phyloP scores from a whole-genome alignment of 1,284 basidiomycete species.

The Ustilago xerochloae region DNA sequence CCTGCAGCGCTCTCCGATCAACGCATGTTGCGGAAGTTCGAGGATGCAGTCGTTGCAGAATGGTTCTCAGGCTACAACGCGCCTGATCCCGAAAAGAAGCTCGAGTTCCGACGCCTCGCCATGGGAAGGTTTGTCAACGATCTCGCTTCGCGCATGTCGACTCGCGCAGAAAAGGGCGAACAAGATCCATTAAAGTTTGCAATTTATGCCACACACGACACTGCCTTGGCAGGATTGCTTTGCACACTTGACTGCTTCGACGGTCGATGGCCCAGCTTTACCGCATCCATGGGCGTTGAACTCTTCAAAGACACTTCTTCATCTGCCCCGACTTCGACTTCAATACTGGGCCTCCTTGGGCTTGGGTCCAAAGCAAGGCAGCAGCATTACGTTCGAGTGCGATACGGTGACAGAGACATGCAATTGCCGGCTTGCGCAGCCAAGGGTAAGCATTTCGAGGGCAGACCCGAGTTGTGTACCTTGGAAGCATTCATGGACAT shows the following conservation, averaged over 20 bases:
- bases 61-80: conserved; percentile 77
- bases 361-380: conserved; percentile 14
- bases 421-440: conserved; percentile 77
- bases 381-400: conserved; percentile 74
- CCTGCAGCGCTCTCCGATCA: conserved; percentile 44
- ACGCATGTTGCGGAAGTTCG: conserved; percentile 70
- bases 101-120: conserved; percentile 79
- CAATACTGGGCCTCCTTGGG: conserved; percentile 24
- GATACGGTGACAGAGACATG: conserved; percentile 80
- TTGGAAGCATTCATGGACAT: conserved; percentile 75
- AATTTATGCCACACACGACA: conserved; percentile 74
- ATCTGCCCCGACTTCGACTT: conserved; percentile 14
- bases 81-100: conserved; percentile 56
- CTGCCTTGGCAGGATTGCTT: conserved; percentile 77
- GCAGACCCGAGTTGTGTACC: conserved; percentile 81
- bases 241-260: conserved; percentile 81
- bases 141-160: conserved; percentile 74
- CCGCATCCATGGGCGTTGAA: conserved; percentile 57
- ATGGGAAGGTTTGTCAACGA: conserved; percentile 80
- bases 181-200: conserved; percentile 68
- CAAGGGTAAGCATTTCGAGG: conserved; percentile 77
- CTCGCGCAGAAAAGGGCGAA: conserved; percentile 41
- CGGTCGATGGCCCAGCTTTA: conserved; percentile 72
- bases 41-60: conserved; percentile 79
- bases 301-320: conserved; percentile 57